Evolutionary conservation across 2,329 filamentous ascomycete genomes (phyloP).

Genomic region (Curvularia verruculosa): DNA sequence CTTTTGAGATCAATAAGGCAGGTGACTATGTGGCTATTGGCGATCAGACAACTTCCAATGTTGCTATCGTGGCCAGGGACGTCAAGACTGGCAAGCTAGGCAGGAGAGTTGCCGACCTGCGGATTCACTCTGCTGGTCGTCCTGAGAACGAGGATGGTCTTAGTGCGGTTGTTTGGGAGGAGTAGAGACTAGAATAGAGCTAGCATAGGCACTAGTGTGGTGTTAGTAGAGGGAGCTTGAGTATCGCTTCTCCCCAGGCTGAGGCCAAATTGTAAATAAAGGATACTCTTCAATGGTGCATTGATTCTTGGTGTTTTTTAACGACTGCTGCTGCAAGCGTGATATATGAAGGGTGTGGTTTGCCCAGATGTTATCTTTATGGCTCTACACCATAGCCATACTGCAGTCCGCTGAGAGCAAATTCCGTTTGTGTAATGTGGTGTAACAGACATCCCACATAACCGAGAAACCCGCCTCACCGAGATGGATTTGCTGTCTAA

Average conservation of each 20-base stretch:
- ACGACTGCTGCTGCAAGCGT: background rate
- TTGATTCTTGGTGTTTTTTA: background rate
- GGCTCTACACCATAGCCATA: background rate
- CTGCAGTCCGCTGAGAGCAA: too few species aligned
- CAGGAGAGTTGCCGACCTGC: conserved; percentile 31
- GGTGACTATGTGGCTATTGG: conserved; percentile 42
- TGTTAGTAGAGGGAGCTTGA: too few species aligned
- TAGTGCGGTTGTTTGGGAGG: conserved; percentile 44
- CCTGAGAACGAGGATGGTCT: conserved; percentile 43
- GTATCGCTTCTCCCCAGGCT: background rate
- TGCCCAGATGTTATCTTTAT: background rate
- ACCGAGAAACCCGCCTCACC: too few species aligned
- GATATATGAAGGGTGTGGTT: background rate
- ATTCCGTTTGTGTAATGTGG: background rate
- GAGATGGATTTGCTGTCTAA: too few species aligned
- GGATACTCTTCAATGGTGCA: background rate
- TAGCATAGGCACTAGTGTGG: background rate
- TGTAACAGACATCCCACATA: too few species aligned
- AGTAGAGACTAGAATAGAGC: conserved; percentile 24
- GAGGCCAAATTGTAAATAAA: background rate
- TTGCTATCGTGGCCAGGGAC: conserved; percentile 42
- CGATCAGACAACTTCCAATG: conserved; percentile 41
- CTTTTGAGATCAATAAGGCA: conserved; percentile 45
- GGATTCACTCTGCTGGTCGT: conserved; percentile 32
- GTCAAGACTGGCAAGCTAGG: conserved; percentile 36